Evolutionary conservation across 139 green algal species (phyloP).

Genomic region (Chlorella sp.): DNA sequence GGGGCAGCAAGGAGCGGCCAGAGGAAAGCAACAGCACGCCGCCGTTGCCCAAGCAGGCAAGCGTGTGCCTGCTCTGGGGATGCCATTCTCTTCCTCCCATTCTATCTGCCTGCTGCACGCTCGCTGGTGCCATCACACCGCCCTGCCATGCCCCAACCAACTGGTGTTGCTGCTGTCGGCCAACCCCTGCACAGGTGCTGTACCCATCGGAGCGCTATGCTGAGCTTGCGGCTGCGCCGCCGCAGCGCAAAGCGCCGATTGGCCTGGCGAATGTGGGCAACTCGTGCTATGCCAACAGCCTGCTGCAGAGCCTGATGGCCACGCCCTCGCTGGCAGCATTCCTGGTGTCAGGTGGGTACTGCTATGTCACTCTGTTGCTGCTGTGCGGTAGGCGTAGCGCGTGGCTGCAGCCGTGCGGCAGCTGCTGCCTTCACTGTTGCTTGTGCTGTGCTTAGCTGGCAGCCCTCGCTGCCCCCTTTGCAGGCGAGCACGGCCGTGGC

Average conservation of each 20-base stretch:
- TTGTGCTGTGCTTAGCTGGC: background rate
- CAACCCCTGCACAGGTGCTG: background rate
- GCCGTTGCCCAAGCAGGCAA: constrained; percentile 8
- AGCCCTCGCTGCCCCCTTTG: background rate
- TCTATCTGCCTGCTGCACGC: background rate
- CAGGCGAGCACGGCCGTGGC: constrained; percentile 35
- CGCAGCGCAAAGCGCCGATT: background rate
- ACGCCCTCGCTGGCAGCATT: constrained; percentile 58
- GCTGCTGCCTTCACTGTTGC: no score
- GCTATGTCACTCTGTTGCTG: background rate
- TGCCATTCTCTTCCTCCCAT: no score
- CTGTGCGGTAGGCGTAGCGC: background rate
- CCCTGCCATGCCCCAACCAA: no score
- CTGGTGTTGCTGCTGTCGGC: no score
- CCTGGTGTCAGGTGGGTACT: constrained; percentile 21
- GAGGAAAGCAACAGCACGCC: constrained; percentile 25
- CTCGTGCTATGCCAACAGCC: constrained; percentile 38
- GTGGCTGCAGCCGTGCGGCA: no score
- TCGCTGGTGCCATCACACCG: no score
- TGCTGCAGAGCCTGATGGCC: constrained; percentile 76
- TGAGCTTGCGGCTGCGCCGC: background rate
- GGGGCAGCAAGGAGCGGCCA: background rate
- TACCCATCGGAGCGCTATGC: constrained; percentile 22
- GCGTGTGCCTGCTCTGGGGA: no score
- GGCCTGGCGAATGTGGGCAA: constrained; percentile 32